phyloP scores from a whole-genome alignment of 371 early-diverging fungal genomes.

The Mortierella sp. region DNA sequence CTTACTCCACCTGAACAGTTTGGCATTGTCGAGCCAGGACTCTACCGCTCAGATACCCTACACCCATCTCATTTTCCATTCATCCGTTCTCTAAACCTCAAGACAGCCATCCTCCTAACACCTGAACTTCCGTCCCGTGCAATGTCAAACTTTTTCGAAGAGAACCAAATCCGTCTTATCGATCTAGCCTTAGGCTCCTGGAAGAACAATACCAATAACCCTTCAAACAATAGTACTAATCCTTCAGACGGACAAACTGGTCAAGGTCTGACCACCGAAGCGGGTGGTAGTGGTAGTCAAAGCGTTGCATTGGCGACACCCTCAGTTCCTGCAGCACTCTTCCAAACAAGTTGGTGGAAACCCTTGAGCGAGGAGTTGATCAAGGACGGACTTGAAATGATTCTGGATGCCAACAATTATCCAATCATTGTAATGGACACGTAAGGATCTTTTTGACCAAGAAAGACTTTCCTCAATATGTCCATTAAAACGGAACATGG shows the following conservation, averaged over 20 bases:
- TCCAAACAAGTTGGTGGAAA: conserved; percentile 75
- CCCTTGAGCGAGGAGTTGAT: conserved; percentile 95
- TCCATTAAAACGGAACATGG: not conserved
- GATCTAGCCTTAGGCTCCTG: conserved; percentile 40
- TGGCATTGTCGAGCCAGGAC: conserved; percentile 90
- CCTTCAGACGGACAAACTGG: conserved; percentile 8
- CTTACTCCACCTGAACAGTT: conserved; percentile 89
- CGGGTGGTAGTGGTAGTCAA: not conserved
- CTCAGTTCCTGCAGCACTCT: conserved; percentile 43
- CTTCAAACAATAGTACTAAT: conserved; percentile 4
- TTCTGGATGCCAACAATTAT: conserved; percentile 81
- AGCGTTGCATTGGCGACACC: conserved; percentile 8
- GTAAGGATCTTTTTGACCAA: conserved; percentile 59
- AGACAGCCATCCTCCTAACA: conserved; percentile 88
- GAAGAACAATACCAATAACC: conserved; percentile 21
- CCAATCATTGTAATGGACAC: conserved; percentile 94
- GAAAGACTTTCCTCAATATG: not conserved
- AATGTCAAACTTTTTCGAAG: conserved; percentile 85
- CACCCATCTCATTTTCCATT: conserved; percentile 83
- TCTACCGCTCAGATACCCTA: conserved; percentile 87
- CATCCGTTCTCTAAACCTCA: conserved; percentile 81
- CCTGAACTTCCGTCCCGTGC: conserved; percentile 86
- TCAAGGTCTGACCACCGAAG: not conserved
- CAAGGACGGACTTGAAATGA: conserved; percentile 90
- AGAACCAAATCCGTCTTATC: conserved; percentile 80